Evolutionary conservation across 768 basidiomycete species (phyloP), one percentile per base, ranked within the genome.

Genomic region (Cyathus striatus): DNA sequence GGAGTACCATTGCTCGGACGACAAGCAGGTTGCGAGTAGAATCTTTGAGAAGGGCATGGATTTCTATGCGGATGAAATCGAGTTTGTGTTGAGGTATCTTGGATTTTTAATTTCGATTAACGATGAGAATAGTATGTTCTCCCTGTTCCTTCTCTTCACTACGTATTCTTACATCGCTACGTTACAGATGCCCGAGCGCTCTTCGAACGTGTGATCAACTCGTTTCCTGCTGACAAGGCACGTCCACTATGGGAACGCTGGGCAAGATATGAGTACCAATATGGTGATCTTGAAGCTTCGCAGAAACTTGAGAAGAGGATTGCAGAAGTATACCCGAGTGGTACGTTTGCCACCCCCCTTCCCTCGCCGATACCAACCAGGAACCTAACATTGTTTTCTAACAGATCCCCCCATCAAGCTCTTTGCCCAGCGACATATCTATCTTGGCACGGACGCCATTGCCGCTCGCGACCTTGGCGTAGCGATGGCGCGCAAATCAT

Each of bases 41-140:
- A 94, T 99, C 47, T 98, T 95, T 58, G 94, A 97, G 62, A 86
- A 88, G 50, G 96, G 93, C 21, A 64, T 96, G 57, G 90, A 94
- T 56, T 64, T 71, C 12, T 96, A 89, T 58, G 78, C 79, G 2
- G 81, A 86, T 17, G 86, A 95, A 47, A 76, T 84, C 30, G 87
- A 92, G 39, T 97, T 81, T 52, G 89, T 95, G 6, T 66, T 90
- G 47, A 79, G 86, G 42, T 96, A 96, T 64, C 81, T 99, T 21
- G 83, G 85, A 5, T 99, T 95, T 75, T 68, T 98, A 53, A 86
- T 98, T 51, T 87, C 85, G 21, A 78, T 96, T 66, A 97, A 97
- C 54, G 95, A 98, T 61, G 86, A 92, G 51, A 90, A 84, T 56
- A 99, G 95, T 96, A 58, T 52, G 89, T 71, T 30, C 2, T 41